Evolutionary conservation across 2,329 filamentous ascomycete species (phyloP), one percentile per base, ranked within the genome.

Genomic region (Venturia oleaginea): DNA sequence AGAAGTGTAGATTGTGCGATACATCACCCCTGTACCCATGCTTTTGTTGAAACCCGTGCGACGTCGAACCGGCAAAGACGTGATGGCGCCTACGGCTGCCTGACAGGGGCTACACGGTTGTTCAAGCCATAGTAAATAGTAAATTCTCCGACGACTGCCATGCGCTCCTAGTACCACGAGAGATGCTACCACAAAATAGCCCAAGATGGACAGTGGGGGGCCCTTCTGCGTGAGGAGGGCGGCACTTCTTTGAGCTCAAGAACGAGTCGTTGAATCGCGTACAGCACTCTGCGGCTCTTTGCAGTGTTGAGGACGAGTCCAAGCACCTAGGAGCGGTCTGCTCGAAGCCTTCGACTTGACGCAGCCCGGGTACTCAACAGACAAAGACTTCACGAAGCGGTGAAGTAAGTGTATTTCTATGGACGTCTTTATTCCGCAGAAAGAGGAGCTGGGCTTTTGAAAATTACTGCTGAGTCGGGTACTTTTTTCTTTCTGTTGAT

Each of bases 231-330:
- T 27, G 6, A 22, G 46, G 15, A 24, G 46, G 2, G n/a, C 11
- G 22, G 7, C 22, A 51, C n/a, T 27, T 17, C 11, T 15, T 27
- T 15, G 15, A 57, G 30, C 27, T 34, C 30, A 17, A 30, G 6
- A 19, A 7, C n/a, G 27, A 22, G 30, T 34, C 19, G 24, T 57
- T n/a, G 51, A n/a, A 57, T 57, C n/a, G 51, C 51, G 51, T 57
- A n/a, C 27, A 22, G 51, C 51, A 34, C 19, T 57, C 15, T 57
- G 30, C 51, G 51, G 51, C 27, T 34, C 27, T 57, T 34, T 34
- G 51, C 51, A 57, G 27, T n/a, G 51, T 57, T 57, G 51, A 57
- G 51, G 51, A 34, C 51, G 51, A 57, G 51, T 57, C 30, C 51
- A 30, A 57, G 51, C 51, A 57, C 30, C 30, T 57, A 6, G 51